Conservation (phyloP, 331 rosid genomes). For the Acacia concinna region DNA sequence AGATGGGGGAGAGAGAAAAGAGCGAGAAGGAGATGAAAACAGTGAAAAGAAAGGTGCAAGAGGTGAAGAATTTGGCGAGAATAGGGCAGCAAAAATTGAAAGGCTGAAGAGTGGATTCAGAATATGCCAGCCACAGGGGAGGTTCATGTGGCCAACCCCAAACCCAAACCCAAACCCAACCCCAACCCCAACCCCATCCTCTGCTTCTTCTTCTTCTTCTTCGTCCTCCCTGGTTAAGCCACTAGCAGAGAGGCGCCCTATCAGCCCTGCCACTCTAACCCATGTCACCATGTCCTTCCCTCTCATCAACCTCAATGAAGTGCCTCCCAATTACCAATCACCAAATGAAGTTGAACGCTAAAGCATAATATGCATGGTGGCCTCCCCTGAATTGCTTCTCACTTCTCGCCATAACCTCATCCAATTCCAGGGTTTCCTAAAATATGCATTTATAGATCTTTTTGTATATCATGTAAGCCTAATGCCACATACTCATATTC, state of each 20-base stretch:
- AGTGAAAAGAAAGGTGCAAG: conserved; percentile 23
- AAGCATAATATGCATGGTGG: neutral
- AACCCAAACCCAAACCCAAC: no score
- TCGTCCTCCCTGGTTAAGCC: conserved; percentile 74
- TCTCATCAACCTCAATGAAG: conserved; percentile 63
- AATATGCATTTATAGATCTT: neutral
- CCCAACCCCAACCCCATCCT: conserved; percentile 72
- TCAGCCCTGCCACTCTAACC: conserved; percentile 44
- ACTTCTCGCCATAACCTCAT: neutral
- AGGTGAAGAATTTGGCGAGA: conserved; percentile 34
- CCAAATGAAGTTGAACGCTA: neutral
- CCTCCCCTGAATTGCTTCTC: neutral
- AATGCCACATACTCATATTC: neutral
- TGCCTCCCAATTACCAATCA: conserved; percentile 22
- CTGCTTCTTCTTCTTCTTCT: conserved; percentile 66
- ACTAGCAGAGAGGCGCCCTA: conserved; percentile 63
- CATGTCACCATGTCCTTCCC: conserved; percentile 40
- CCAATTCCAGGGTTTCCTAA: neutral
- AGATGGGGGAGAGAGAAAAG: conserved; percentile 29
- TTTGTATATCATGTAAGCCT: neutral
- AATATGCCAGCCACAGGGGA: conserved; percentile 58
- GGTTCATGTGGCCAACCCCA: neutral
- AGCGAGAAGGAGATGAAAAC: conserved; percentile 23
- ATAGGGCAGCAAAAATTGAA: conserved; percentile 61
- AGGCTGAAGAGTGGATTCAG: conserved; percentile 83